These are phyloP conservation scores for Lasiosphaeria hispida DNA, from an alignment of 495 filamentous ascomycete genomes.

Conservation along the genomic window DNA sequence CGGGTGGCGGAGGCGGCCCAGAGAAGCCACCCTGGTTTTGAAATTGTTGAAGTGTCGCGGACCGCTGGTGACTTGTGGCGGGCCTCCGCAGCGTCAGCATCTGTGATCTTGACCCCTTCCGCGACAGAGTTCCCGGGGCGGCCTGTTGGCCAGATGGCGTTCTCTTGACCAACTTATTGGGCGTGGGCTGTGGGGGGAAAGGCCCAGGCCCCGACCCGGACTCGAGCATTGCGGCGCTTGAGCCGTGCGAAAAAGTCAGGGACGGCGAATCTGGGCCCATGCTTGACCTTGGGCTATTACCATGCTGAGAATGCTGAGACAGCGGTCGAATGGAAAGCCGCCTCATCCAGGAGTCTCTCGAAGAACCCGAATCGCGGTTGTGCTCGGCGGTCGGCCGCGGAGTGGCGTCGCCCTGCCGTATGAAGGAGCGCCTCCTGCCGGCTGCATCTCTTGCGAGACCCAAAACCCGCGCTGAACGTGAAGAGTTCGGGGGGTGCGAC, in stretches of 20 bases:
- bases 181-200: constrained; percentile 41
- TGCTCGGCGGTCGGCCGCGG: constrained; percentile 37
- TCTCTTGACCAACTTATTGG: constrained; percentile 91
- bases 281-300: constrained; percentile 65
- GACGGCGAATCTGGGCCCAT: constrained; percentile 66
- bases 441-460: constrained; percentile 31
- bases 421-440: constrained; percentile 45
- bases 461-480: constrained; percentile 23
- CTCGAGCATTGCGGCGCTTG: constrained; percentile 61
- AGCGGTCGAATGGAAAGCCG: constrained; percentile 68
- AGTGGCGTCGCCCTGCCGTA: constrained; percentile 36
- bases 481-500: constrained; percentile 34
- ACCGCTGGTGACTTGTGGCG: constrained; percentile 83
- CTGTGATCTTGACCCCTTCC: constrained; percentile 50
- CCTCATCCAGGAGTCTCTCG: constrained; percentile 71
- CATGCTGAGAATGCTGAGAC: no score
- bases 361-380: constrained; percentile 50
- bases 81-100: constrained; percentile 66
- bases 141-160: constrained; percentile 57
- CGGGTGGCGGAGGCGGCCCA: constrained; percentile 20
- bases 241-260: constrained; percentile 68
- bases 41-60: constrained; percentile 63
- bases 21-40: constrained; percentile 19
- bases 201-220: constrained; percentile 29
- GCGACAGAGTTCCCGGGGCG: constrained; percentile 33